Percentiles rank a stretch among this genome's conserved stretches.
phyloP scores from a whole-genome alignment of 257 asterid species.

The Osmanthus fragrans region DNA sequence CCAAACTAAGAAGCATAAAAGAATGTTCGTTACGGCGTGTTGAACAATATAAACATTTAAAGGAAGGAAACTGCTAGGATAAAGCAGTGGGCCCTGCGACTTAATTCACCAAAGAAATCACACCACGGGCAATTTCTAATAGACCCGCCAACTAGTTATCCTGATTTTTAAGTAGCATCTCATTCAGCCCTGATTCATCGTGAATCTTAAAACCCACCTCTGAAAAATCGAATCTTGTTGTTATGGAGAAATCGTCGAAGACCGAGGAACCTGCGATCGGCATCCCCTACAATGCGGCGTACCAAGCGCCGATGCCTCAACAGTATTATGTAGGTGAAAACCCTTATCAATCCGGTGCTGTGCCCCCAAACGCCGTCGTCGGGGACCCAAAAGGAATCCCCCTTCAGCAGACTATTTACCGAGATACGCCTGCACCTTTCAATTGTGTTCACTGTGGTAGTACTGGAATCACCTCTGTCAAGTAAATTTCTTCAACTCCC shows the following conservation, averaged over 20 bases:
- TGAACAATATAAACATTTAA: too few relatives aligned
- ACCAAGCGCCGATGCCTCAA: conserved; percentile 54
- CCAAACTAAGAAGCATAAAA: too few relatives aligned
- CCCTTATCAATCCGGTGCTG: conserved; percentile 71
- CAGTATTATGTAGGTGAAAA: conserved; percentile 52
- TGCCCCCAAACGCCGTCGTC: conserved; percentile 75
- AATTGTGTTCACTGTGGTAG: conserved; percentile 73
- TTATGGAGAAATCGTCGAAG: conserved; percentile 45
- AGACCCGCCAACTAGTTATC: background rate
- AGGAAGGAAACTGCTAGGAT: background rate
- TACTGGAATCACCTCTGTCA: conserved; percentile 75
- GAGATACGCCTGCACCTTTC: conserved; percentile 94
- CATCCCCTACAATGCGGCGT: conserved; percentile 66
- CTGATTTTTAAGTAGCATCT: too few relatives aligned
- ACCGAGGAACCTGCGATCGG: conserved; percentile 79
- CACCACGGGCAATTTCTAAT: background rate
- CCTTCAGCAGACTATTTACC: conserved; percentile 79
- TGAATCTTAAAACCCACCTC: background rate
- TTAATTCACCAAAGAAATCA: background rate
- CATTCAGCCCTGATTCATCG: background rate
- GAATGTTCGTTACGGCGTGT: too few relatives aligned
- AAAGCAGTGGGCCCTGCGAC: background rate
- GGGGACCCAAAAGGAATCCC: conserved; percentile 96
- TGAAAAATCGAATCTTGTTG: background rate
- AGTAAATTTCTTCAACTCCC: conserved; percentile 35